Conservation (phyloP, 176 grass and related monocot genomes). For the Secale cereale region DNA sequence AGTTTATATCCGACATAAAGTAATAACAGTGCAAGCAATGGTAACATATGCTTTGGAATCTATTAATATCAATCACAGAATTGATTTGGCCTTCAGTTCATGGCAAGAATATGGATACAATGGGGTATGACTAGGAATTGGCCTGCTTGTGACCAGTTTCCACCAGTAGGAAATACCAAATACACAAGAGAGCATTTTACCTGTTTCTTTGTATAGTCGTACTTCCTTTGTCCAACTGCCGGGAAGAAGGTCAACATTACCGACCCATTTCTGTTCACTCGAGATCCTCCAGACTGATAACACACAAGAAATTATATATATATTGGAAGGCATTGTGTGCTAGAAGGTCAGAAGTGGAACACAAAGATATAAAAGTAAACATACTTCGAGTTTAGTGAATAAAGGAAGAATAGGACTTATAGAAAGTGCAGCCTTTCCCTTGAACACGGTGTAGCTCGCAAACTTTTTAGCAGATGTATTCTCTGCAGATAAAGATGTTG, state of each 20-base stretch:
- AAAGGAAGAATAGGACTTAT: conserved; percentile 64
- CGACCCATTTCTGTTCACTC: conserved; percentile 57
- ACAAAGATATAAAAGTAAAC: conserved; percentile 20
- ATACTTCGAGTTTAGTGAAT: conserved; percentile 64
- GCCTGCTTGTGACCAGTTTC: neutral
- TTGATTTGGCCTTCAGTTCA: neutral
- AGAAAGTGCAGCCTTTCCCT: conserved; percentile 89
- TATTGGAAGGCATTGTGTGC: conserved; percentile 13
- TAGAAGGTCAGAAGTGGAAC: neutral
- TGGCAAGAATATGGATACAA: neutral
- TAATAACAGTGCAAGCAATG: neutral
- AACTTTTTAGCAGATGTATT: conserved; percentile 39
- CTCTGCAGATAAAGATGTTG: conserved; percentile 11
- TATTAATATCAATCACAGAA: neutral
- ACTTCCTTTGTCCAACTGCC: conserved; percentile 70
- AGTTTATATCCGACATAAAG: neutral
- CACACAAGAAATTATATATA: conserved; percentile 1
- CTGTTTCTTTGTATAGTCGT: conserved; percentile 91
- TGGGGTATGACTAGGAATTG: neutral
- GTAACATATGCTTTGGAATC: neutral
- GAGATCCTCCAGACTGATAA: conserved; percentile 60
- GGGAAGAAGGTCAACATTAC: conserved; percentile 87
- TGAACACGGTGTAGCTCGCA: conserved; percentile 74
- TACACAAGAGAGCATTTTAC: conserved; percentile 34
- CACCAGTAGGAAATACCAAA: conserved; percentile 5